Percentiles rank a stretch among this genome's conserved stretches.
phyloP scores from a whole-genome alignment of 2,329 filamentous ascomycete species.

The Chaetomium globosum region DNA sequence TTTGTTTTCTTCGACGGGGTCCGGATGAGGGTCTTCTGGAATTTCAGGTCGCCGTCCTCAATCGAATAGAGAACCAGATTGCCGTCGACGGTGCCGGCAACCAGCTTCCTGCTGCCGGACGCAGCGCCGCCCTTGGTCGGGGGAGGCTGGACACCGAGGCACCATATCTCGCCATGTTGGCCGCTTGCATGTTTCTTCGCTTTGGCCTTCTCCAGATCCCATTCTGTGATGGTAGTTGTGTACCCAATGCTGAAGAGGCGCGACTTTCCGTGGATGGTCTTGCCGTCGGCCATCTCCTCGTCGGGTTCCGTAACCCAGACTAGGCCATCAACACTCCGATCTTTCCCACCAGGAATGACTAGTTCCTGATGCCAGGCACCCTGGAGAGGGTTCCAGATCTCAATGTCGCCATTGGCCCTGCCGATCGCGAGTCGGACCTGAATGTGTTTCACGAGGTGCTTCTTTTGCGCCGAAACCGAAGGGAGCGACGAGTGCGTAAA shows the following conservation, averaged over 20 bases:
- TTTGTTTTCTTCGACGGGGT: slow-evolving; percentile 82
- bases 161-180: slow-evolving; percentile 97
- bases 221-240: slow-evolving; percentile 89
- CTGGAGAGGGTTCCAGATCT: slow-evolving; percentile 90
- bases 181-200: slow-evolving; percentile 83
- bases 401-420: slow-evolving; percentile 91
- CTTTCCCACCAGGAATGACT: slow-evolving; percentile 78
- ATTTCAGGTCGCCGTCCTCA: slow-evolving; percentile 78
- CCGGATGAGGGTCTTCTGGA: slow-evolving; percentile 73
- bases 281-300: slow-evolving; percentile 65
- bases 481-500: slow-evolving; percentile 76
- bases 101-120: slow-evolving; percentile 60
- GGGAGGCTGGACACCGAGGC: slow-evolving; percentile 81
- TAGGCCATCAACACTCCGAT: slow-evolving; percentile 85
- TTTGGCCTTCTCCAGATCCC: slow-evolving; percentile 80
- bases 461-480: slow-evolving; percentile 48
- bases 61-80: slow-evolving; percentile 85
- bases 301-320: slow-evolving; percentile 88
- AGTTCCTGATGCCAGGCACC: slow-evolving; percentile 89
- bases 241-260: slow-evolving; percentile 96
- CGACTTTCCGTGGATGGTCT: slow-evolving; percentile 68
- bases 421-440: slow-evolving; percentile 82
- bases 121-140: slow-evolving; percentile 39
- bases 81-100: slow-evolving; percentile 87
- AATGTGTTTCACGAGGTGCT: slow-evolving; percentile 55